These are phyloP conservation scores for Kwoniella europaea DNA, from an alignment of 768 basidiomycete species.

Conservation along the genomic window DNA sequence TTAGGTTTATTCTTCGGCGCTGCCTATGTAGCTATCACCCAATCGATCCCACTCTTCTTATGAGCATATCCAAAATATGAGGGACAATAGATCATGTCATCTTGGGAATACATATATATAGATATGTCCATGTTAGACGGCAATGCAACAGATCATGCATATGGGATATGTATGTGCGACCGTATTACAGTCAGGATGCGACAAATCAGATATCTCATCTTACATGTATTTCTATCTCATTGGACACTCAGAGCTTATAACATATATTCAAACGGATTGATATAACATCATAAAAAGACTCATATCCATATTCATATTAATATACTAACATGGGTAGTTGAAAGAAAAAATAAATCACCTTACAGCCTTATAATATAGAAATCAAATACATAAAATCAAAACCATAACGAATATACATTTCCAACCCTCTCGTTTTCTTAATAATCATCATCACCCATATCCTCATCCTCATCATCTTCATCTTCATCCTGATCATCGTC, in stretches of 20 bases:
- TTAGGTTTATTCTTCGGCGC: conserved; percentile 23
- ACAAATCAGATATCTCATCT: no score
- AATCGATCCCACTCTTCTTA: conserved; percentile 6
- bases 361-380: neutral
- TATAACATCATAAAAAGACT: no score
- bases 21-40: conserved; percentile 11
- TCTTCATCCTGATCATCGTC: conserved; percentile 74
- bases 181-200: no score
- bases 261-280: neutral
- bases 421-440: neutral
- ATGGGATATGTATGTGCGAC: no score
- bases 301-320: neutral
- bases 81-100: no score
- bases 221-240: no score
- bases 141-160: no score
- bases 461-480: conserved; percentile 42
- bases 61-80: neutral
- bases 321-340: neutral
- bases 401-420: neutral
- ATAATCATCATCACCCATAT: conserved; percentile 16
- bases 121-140: no score
- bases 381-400: neutral
- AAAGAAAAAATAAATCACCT: neutral
- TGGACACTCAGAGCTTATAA: neutral
- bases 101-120: no score